phyloP scores from a whole-genome alignment of 2,329 filamentous ascomycete genomes.

The Pyricularia grisea region DNA sequence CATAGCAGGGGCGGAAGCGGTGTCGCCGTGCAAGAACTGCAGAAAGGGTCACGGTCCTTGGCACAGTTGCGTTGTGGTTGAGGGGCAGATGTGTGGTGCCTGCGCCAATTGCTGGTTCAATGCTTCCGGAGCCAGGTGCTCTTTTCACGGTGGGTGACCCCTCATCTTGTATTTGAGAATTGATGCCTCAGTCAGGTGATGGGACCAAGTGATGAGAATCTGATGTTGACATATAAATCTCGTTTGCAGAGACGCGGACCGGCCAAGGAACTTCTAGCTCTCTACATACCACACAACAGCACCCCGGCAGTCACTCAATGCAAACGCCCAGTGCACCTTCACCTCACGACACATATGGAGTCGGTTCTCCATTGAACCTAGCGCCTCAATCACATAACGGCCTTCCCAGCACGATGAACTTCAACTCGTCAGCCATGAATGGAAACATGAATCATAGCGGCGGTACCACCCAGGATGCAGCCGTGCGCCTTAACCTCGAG shows the following conservation, averaged over 20 bases:
- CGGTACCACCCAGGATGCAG: conserved; percentile 21
- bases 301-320: neutral
- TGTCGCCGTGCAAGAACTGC: conserved; percentile 48
- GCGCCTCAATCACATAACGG: conserved; percentile 9
- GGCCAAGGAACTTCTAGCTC: conserved; percentile 5
- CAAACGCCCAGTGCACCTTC: conserved; percentile 6
- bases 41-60: conserved; percentile 51
- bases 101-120: conserved; percentile 58
- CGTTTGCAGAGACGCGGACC: conserved; percentile 33
- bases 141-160: conserved; percentile 43
- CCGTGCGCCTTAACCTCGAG: conserved; percentile 32
- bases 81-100: conserved; percentile 51
- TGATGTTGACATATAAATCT: neutral
- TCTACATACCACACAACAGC: conserved; percentile 4
- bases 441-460: neutral
- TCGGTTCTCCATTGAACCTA: conserved; percentile 8
- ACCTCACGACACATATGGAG: conserved; percentile 9
- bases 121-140: conserved; percentile 48
- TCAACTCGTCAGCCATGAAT: conserved; percentile 3
- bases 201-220: neutral
- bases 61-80: conserved; percentile 48
- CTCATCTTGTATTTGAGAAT: neutral
- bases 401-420: conserved; percentile 2
- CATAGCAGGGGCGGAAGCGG: conserved; percentile 39
- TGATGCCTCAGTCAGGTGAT: too few species aligned